These are phyloP conservation scores for Ogataea kodamae DNA, from an alignment of 805 yeast species.

Conservation along the genomic window DNA sequence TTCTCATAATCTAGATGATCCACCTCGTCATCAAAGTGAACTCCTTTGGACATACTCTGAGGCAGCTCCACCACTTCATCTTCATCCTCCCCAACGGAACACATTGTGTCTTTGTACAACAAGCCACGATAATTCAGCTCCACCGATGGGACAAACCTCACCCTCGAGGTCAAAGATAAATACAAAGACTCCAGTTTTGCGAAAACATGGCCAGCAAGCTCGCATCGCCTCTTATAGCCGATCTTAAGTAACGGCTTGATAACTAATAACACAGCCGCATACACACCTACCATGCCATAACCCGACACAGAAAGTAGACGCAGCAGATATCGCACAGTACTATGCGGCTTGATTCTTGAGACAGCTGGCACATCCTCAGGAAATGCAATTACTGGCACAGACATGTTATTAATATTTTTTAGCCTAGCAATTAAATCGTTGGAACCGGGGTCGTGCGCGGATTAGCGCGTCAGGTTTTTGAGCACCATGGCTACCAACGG, in stretches of 20 bases:
- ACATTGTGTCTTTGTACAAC: constrained; percentile 35
- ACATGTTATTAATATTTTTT: constrained; percentile 7
- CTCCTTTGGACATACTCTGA: constrained; percentile 18
- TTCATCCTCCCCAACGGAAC: constrained; percentile 23
- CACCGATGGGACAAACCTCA: constrained; percentile 38
- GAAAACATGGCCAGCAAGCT: constrained; percentile 31
- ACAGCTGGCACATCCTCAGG: constrained; percentile 28
- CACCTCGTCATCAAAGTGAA: constrained; percentile 25
- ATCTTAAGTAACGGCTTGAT: constrained; percentile 40
- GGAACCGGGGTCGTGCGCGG: constrained; percentile 4
- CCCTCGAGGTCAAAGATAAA: constrained; percentile 24
- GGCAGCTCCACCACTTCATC: constrained; percentile 12
- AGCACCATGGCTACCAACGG: constrained; percentile 6
- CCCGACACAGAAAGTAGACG: constrained; percentile 37
- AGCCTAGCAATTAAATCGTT: background rate
- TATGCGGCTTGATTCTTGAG: constrained; percentile 20
- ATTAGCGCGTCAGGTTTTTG: constrained; percentile 6
- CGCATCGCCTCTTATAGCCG: constrained; percentile 39
- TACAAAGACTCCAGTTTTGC: constrained; percentile 29
- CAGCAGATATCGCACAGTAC: constrained; percentile 29
- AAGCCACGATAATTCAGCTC: constrained; percentile 39
- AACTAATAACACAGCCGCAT: constrained; percentile 31
- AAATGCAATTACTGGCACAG: constrained; percentile 29
- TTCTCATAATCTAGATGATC: constrained; percentile 12
- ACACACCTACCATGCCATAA: constrained; percentile 29